A percentile compares a stretch with the other conserved stretches of the same genome.
These are phyloP conservation scores for Fistulinella prunicolor DNA, from an alignment of 768 basidiomycete genomes.

Conservation along the genomic window DNA sequence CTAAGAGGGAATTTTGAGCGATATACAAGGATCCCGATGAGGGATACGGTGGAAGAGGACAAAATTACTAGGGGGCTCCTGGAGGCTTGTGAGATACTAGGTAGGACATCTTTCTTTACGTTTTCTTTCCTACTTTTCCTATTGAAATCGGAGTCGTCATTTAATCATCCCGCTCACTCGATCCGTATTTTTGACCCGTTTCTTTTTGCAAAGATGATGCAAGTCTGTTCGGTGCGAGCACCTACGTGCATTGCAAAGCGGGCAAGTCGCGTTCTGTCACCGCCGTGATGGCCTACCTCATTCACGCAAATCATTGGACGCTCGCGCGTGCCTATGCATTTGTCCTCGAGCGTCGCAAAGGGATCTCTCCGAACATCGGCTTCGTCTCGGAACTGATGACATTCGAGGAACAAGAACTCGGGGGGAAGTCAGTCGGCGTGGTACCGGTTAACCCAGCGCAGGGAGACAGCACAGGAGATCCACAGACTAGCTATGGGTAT, in stretches of 20 bases:
- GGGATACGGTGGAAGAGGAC: slow-evolving; percentile 94
- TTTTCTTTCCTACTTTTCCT: background rate
- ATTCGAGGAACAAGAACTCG: slow-evolving; percentile 91
- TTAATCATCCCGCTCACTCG: background rate
- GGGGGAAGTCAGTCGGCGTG: slow-evolving; percentile 41
- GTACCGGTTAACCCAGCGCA: slow-evolving; percentile 17
- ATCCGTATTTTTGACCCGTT: slow-evolving; percentile 6
- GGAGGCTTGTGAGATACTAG: slow-evolving; percentile 83
- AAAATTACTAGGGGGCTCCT: slow-evolving; percentile 77
- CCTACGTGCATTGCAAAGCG: slow-evolving; percentile 95
- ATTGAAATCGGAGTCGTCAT: slow-evolving; percentile 3
- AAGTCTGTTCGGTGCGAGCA: slow-evolving; percentile 79
- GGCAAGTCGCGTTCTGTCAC: slow-evolving; percentile 96
- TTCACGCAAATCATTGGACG: slow-evolving; percentile 97
- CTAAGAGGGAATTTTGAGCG: slow-evolving; percentile 72
- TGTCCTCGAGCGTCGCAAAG: slow-evolving; percentile 88
- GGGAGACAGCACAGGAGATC: slow-evolving; percentile 22
- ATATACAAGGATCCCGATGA: slow-evolving; percentile 87
- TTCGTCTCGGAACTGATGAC: slow-evolving; percentile 97
- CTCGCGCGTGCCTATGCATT: slow-evolving; percentile 88
- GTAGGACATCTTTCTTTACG: slow-evolving; percentile 45
- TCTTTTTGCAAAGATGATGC: slow-evolving; percentile 69
- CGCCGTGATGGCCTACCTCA: slow-evolving; percentile 95
- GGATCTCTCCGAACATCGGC: slow-evolving; percentile 96
- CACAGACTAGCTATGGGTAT: slow-evolving; percentile 38